These are phyloP conservation scores for Aspergillus hortae DNA, from an alignment of 2,329 filamentous ascomycete species.

Conservation along the genomic window DNA sequence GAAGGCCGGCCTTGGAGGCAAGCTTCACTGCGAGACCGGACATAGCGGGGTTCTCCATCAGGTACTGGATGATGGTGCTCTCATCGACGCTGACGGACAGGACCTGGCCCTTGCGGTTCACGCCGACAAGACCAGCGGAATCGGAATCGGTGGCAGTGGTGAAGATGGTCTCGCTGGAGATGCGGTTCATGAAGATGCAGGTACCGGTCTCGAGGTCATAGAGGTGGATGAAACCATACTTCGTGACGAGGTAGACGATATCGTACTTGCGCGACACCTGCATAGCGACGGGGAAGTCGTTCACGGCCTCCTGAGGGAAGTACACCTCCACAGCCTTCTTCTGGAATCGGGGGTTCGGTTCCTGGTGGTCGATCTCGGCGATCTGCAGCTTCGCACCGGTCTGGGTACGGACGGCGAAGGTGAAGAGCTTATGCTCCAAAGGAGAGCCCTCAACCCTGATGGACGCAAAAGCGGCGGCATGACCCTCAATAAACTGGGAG, in stretches of 20 bases:
- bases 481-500: constrained; percentile 96
- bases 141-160: constrained; percentile 81
- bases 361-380: constrained; percentile 92
- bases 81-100: constrained; percentile 93
- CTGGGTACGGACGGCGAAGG: constrained; percentile 87
- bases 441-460: constrained; percentile 84
- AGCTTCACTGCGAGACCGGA: constrained; percentile 92
- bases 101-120: constrained; percentile 97
- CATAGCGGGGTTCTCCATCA: constrained; percentile 94
- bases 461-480: constrained; percentile 90
- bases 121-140: constrained; percentile 83
- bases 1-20: constrained; percentile 87
- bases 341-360: constrained; percentile 80
- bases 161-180: constrained; percentile 98
- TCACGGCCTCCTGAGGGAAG: constrained; percentile 91
- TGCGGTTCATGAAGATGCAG: constrained; percentile 99
- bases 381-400: constrained; percentile 94
- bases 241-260: constrained; percentile 94
- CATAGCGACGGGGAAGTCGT: constrained; percentile 97
- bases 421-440: constrained; percentile 90
- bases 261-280: constrained; percentile 97
- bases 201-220: constrained; percentile 95
- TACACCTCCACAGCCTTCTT: constrained; percentile 98
- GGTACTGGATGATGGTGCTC: constrained; percentile 83
- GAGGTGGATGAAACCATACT: constrained; percentile 98